Conservation (phyloP, 306 rosid species). For the Luffa aegyptiaca region DNA sequence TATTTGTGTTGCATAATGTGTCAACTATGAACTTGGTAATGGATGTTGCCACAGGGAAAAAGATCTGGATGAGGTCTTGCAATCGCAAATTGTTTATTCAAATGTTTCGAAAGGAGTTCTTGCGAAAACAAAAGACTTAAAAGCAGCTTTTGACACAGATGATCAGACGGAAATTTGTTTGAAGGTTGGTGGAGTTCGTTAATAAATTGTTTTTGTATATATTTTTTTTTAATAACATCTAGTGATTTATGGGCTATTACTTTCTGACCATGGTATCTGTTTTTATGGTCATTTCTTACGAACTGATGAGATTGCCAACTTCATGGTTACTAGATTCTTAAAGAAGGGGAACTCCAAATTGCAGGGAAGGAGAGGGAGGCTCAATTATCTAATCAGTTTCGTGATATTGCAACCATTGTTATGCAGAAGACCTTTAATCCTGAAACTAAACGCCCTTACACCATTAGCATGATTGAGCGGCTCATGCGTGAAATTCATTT, state of each 20-base stretch:
- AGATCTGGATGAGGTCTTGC: conserved; percentile 88
- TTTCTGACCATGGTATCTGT: background rate
- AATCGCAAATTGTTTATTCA: conserved; percentile 72
- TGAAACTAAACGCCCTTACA: conserved; percentile 89
- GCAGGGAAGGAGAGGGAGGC: conserved; percentile 98
- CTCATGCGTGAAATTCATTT: conserved; percentile 85
- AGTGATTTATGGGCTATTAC: background rate
- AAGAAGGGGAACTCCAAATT: conserved; percentile 91
- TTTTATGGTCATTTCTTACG: background rate
- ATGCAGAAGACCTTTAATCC: conserved; percentile 95
- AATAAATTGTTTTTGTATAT: background rate
- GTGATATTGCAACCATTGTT: conserved; percentile 90
- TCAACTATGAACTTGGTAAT: background rate
- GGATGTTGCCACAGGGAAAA: conserved; percentile 51
- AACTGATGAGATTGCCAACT: background rate
- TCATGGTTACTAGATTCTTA: conserved; percentile 42
- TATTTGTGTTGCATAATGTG: background rate
- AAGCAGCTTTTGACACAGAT: conserved; percentile 69
- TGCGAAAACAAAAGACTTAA: conserved; percentile 76
- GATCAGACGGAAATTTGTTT: conserved; percentile 66
- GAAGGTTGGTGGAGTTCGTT: conserved; percentile 38
- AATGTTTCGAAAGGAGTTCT: conserved; percentile 95
- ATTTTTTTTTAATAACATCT: background rate
- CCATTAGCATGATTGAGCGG: conserved; percentile 89
- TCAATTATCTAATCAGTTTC: conserved; percentile 67